Evolutionary conservation across 2,329 filamentous ascomycete genomes (phyloP).

Genomic region (Pestalotiopsis sp.): DNA sequence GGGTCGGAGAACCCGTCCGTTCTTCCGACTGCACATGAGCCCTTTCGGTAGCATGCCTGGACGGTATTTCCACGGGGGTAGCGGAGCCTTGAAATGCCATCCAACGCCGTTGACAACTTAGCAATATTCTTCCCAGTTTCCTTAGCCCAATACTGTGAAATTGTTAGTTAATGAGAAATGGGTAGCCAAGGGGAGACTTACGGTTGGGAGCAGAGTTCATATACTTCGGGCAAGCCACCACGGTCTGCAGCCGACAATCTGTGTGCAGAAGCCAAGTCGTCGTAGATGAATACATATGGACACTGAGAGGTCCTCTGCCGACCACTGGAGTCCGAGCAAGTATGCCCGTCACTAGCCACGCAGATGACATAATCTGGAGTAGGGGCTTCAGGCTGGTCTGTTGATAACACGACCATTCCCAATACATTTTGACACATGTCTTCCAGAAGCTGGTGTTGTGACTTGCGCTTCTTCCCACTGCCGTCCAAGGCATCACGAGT

Average conservation of each 20-base stretch:
- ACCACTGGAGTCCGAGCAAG: not conserved
- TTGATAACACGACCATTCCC: conserved; percentile 27
- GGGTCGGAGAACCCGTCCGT: not conserved
- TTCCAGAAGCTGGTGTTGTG: conserved; percentile 18
- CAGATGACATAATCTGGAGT: conserved; percentile 27
- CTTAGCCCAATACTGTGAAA: not conserved
- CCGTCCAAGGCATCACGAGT: not conserved
- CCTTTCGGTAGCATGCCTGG: not conserved
- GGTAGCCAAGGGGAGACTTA: not conserved
- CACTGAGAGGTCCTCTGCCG: not conserved
- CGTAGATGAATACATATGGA: conserved; percentile 3
- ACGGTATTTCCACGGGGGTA: not conserved
- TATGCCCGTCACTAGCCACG: conserved; percentile 16
- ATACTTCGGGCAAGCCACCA: not conserved
- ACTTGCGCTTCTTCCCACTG: not conserved
- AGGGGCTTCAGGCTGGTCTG: not conserved
- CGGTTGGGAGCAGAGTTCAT: conserved; percentile 7
- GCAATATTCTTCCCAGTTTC: conserved; percentile 3
- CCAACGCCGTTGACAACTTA: not conserved
- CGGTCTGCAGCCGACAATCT: not conserved
- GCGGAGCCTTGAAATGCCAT: not conserved
- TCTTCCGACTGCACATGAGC: not conserved
- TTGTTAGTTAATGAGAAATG: not conserved
- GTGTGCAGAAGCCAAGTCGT: not conserved
- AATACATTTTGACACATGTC: conserved; percentile 37